Base-by-base conservation (phyloP, 2,329 filamentous ascomycete genomes). In the Raffaelea arxii region DNA sequence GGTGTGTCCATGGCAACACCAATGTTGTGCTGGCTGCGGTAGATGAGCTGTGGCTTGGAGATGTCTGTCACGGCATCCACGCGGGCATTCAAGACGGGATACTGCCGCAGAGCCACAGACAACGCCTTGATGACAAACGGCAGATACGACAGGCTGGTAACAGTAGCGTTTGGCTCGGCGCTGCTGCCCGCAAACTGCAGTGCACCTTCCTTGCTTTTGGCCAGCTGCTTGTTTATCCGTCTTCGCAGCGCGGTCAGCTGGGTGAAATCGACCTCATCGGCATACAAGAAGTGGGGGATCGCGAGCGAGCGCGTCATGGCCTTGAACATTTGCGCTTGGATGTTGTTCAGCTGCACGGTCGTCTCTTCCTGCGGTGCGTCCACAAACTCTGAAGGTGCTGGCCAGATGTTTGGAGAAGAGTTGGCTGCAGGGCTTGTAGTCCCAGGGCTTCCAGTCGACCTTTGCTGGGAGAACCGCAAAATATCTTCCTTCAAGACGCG, bases 101-200 rank as follows among this genome's bases (percentile, higher is more conserved):
- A 91, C 50, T 84, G 76, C 58, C 83, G 74, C 3, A 98, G 72
- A 2, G 90, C 80, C 53, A 95, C 70, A 19, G 91, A 97, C 41
- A 96, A 80, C 24, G 92, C 91, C 69, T 98, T 98, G 68, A 98
- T 80, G 60, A 97, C 83, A 69, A 98, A 96, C 4, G 92, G 88
- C 9, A 98, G 78, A 63, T 88, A 92, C 2, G 91, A 94, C 49
- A 96, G 71, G 65, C 90, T 89, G 54, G 72, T 67, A 12, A 79
- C 63, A 6, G 64, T 10, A n/a, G 6, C 32, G 14, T 36, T 16
- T n/a, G n/a, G 62, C 25, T 59, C 56, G 40, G 47, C 37, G n/a
- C 42, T 40, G 24, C 38, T 36, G 21, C 35, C 25, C 2, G 25
- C 35, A 18, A 14, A 14, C 49, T 61, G 75, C 80, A 55, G 75